Conservation (phyloP, 2,329 filamentous ascomycete genomes). For the Arthroderma uncinatum region DNA sequence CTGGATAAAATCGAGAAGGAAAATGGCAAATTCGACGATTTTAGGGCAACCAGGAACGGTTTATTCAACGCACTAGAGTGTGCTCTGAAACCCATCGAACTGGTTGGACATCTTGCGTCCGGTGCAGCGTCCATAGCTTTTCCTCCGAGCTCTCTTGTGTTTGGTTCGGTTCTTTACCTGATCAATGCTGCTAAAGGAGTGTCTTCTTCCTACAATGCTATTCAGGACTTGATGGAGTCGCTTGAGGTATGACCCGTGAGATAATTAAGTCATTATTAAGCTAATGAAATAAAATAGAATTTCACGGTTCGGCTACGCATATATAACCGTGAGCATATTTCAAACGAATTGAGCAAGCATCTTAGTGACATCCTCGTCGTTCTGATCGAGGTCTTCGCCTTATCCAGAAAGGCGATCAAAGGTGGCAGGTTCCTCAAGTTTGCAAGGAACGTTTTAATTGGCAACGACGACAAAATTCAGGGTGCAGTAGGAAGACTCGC, state of each 20-base stretch:
- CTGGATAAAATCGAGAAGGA: constrained; percentile 24
- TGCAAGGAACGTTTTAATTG: constrained; percentile 34
- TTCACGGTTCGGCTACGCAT: constrained; percentile 36
- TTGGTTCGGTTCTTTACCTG: constrained; percentile 28
- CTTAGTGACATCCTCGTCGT: constrained; percentile 35
- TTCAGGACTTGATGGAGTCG: constrained; percentile 36
- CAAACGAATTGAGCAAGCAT: constrained; percentile 30
- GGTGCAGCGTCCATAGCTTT: constrained; percentile 32
- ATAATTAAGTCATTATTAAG: background rate
- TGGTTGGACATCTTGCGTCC: constrained; percentile 31
- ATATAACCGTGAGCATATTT: constrained; percentile 33
- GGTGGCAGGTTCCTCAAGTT: constrained; percentile 33
- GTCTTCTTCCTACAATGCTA: constrained; percentile 37
- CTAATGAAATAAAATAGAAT: constrained; percentile 21
- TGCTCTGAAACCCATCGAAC: constrained; percentile 28
- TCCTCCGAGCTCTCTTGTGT: constrained; percentile 34
- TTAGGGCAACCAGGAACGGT: constrained; percentile 27
- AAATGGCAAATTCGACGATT: constrained; percentile 30
- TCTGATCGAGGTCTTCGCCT: constrained; percentile 37
- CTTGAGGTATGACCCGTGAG: constrained; percentile 18
- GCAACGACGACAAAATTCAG: constrained; percentile 32
- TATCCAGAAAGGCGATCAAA: constrained; percentile 33
- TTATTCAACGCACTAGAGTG: constrained; percentile 26
- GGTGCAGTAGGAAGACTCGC: constrained; percentile 33
- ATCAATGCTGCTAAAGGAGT: constrained; percentile 38